phyloP scores from a whole-genome alignment of 345 rosid genomes.

The Mangifera indica region DNA sequence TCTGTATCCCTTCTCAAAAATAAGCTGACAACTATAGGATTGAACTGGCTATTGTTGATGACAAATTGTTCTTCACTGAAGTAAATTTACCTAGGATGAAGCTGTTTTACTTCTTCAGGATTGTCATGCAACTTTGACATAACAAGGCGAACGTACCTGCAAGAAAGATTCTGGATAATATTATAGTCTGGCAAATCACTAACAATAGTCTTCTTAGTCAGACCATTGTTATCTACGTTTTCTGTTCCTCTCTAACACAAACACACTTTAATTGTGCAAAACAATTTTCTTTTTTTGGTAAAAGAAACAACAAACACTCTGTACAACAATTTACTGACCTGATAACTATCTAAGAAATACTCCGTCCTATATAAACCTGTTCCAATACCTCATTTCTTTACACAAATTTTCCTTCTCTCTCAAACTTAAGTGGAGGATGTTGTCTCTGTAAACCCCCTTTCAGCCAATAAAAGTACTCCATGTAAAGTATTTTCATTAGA shows the following conservation, averaged over 20 bases:
- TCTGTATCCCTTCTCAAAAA: neutral
- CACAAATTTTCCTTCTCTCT: too few relatives aligned
- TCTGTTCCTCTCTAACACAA: neutral
- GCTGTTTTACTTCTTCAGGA: conserved; percentile 50
- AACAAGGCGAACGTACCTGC: conserved; percentile 78
- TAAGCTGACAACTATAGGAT: neutral
- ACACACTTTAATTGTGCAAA: neutral
- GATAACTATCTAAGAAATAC: neutral
- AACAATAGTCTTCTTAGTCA: neutral
- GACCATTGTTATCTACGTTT: neutral
- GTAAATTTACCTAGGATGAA: conserved; percentile 71
- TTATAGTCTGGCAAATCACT: neutral
- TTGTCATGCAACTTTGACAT: conserved; percentile 56
- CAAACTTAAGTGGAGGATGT: too few relatives aligned
- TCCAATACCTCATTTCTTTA: neutral
- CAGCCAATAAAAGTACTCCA: neutral
- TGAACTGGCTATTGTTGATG: neutral
- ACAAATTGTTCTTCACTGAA: conserved; percentile 1
- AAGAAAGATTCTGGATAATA: conserved; percentile 16
- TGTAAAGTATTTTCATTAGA: neutral
- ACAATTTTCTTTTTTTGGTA: neutral
- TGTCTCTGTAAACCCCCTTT: neutral
- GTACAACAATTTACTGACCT: neutral
- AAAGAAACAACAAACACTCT: neutral
- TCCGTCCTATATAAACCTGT: neutral